Conservation (phyloP, 345 rosid genomes). For the Litchi chinensis region DNA sequence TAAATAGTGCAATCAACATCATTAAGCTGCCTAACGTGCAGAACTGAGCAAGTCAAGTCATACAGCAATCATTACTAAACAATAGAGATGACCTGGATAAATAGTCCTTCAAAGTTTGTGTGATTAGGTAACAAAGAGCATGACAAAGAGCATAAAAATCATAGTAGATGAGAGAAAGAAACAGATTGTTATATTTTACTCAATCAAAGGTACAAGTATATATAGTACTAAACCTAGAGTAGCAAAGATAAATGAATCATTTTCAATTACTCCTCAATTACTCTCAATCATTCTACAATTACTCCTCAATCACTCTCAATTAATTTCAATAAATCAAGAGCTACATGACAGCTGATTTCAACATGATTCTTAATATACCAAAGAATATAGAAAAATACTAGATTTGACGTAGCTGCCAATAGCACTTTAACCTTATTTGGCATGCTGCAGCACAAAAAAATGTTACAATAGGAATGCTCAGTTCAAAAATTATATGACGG, state of each 20-base stretch:
- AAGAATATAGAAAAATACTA: neutral
- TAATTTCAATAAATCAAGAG: no score
- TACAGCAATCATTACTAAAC: neutral
- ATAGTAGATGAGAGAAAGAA: no score
- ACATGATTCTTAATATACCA: neutral
- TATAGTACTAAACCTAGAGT: no score
- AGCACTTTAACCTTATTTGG: neutral
- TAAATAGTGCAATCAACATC: neutral
- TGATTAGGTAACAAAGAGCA: neutral
- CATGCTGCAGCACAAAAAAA: neutral
- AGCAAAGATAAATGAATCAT: no score
- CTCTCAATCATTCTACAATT: no score
- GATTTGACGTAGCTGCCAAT: neutral
- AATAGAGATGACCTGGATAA: neutral
- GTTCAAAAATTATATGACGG: neutral
- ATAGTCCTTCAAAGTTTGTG: neutral
- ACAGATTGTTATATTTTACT: no score
- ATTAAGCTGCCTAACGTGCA: conserved; percentile 3
- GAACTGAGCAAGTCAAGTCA: neutral
- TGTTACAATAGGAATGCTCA: neutral
- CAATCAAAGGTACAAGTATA: no score
- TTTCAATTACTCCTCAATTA: no score
- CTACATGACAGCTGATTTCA: no score
- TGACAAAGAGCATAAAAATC: no score
- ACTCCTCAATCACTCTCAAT: no score